Conservation (phyloP, 257 asterid genomes). For the Primulina tabacum region DNA sequence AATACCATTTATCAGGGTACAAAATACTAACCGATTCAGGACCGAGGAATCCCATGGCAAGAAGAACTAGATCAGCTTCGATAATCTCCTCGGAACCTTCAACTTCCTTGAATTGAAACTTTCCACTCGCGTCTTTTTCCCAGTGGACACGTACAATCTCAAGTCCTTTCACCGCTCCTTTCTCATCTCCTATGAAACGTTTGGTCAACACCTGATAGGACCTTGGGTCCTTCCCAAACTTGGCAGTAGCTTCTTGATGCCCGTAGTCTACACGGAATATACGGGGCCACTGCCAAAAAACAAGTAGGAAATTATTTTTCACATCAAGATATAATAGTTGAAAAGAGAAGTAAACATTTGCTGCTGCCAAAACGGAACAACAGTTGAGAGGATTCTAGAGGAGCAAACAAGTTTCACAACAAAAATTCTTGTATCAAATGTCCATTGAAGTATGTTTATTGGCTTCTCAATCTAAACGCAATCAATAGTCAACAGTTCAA, state of each 20-base stretch:
- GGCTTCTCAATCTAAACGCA: no score
- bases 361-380: background rate
- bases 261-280: slow-evolving; percentile 93
- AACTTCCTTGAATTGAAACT: slow-evolving; percentile 83
- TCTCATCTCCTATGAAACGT: slow-evolving; percentile 78
- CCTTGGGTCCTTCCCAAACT: slow-evolving; percentile 95
- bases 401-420: background rate
- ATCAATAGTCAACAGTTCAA: background rate
- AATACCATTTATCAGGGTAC: background rate
- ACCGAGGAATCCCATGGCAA: slow-evolving; percentile 99
- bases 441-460: background rate
- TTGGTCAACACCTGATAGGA: slow-evolving; percentile 92
- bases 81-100: slow-evolving; percentile 95
- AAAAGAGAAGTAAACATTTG: background rate
- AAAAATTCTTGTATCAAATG: background rate
- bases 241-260: slow-evolving; percentile 88
- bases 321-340: background rate
- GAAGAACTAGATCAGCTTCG: slow-evolving; percentile 76
- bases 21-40: slow-evolving; percentile 80
- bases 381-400: background rate
- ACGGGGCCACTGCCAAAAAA: slow-evolving; percentile 81
- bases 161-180: slow-evolving; percentile 75
- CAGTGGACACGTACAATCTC: slow-evolving; percentile 75
- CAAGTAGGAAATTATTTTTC: background rate
- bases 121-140: slow-evolving; percentile 92